Evolutionary conservation across 306 rosid species (phyloP), one percentile per base, ranked within the genome.

Genomic region (Rubus idaeus): DNA sequence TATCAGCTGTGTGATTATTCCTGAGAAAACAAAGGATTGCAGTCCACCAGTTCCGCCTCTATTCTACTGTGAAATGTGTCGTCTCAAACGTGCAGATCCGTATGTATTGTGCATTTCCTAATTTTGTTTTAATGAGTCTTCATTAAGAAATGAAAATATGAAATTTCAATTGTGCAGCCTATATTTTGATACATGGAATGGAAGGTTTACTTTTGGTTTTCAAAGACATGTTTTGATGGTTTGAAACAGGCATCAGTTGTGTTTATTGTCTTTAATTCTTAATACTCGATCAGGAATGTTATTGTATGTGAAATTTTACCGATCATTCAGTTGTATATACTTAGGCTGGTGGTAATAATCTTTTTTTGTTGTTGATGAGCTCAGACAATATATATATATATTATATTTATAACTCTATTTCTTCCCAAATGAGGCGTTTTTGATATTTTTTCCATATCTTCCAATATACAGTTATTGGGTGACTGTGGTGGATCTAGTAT

Each of bases 61-160:
- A 57, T 96, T 96, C 79, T 93, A 85, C 78, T 96, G 99, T 84
- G 98, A 87, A 84, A 68, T 91, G 68, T 96, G 99, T 81, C 93
- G 99, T 64, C 97, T 96, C 77, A 87, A 49, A 58, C 97, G 98
- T 18, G 94, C 98, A 84, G 98, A 96, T 62, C 99, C 99, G 99
- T 93, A 90, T 60, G 99, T 82, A 57, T 86, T 35, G 1, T 76
- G 30, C 18, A 3, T 61, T 39, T 58, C 20, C 3, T 47, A 42
- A 26, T 72, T 71, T 71, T 12, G 45, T 30, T 42, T 57, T 56
- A 58, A 2, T 13, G 77, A 21, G 55, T 23, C 40, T 55, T 55
- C 11, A 55, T 30, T 55, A 7, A 14, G 18, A 57, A 72, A 57
- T 14, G 26, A 44, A 65, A 23, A 16, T 58, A 23, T 42, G 18